These are phyloP conservation scores for Aspergillus sclerotialis DNA, from an alignment of 2,329 filamentous ascomycete species.

Conservation along the genomic window DNA sequence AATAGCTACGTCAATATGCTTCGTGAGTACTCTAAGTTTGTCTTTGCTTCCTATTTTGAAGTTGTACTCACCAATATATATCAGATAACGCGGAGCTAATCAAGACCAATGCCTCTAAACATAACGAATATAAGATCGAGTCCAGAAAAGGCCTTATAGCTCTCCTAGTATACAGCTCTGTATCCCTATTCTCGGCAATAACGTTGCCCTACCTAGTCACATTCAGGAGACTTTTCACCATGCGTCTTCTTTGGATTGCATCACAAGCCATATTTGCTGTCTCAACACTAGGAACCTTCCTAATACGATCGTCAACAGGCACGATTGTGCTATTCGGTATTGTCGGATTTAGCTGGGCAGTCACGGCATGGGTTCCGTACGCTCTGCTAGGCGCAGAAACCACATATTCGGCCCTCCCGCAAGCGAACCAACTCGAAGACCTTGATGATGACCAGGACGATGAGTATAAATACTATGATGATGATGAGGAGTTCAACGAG, in stretches of 20 bases:
- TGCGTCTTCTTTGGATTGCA: slow-evolving; percentile 75
- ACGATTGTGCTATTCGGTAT: slow-evolving; percentile 71
- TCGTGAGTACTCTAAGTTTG: background rate
- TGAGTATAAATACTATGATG: background rate
- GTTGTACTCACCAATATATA: background rate
- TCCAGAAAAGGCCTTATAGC: background rate
- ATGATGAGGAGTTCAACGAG: background rate
- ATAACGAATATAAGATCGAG: background rate
- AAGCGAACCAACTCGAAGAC: background rate
- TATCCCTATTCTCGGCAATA: background rate
- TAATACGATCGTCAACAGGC: slow-evolving; percentile 60
- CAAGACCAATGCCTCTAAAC: background rate
- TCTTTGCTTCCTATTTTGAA: background rate
- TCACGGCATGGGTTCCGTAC: slow-evolving; percentile 86
- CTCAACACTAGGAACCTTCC: slow-evolving; percentile 71
- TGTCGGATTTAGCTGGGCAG: slow-evolving; percentile 79
- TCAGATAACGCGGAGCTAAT: background rate
- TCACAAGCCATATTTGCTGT: slow-evolving; percentile 70
- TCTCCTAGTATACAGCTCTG: background rate
- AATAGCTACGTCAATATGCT: background rate
- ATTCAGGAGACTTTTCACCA: slow-evolving; percentile 40
- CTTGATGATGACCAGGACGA: background rate
- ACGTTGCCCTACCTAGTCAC: background rate
- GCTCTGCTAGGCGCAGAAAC: slow-evolving; percentile 78
- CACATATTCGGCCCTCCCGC: background rate